phyloP scores from a whole-genome alignment of 805 yeast species.

The Yamadazyma sp. region DNA sequence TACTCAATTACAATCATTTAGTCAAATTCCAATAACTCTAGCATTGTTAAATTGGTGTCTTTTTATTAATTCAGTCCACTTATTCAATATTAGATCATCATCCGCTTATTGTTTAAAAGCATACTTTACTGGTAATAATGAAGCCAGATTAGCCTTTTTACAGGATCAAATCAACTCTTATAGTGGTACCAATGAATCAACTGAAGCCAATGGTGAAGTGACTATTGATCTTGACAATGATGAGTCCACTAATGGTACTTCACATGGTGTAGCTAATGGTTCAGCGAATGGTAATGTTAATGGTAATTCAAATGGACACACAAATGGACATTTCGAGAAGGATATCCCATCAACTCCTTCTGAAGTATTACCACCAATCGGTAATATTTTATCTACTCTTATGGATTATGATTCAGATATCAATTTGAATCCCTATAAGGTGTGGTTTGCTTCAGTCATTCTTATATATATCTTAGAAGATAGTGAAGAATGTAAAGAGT shows the following conservation, averaged over 20 bases:
- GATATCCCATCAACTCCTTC: no score
- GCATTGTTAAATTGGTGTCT: conserved; percentile 84
- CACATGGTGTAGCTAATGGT: background rate
- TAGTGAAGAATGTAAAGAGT: conserved; percentile 44
- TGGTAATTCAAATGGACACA: no score
- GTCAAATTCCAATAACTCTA: conserved; percentile 61
- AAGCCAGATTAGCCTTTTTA: conserved; percentile 60
- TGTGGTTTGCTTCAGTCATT: conserved; percentile 78
- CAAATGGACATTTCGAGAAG: conserved; percentile 3
- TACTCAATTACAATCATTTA: conserved; percentile 33
- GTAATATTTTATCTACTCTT: conserved; percentile 66
- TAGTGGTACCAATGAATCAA: conserved; percentile 11
- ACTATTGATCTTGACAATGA: conserved; percentile 1
- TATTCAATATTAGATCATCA: conserved; percentile 77
- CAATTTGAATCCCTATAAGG: conserved; percentile 78
- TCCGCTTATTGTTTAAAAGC: conserved; percentile 65
- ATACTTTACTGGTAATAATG: conserved; percentile 61
- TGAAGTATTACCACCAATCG: conserved; percentile 27
- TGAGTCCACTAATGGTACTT: conserved; percentile 1
- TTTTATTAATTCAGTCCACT: conserved; percentile 74
- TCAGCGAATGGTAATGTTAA: conserved; percentile 1
- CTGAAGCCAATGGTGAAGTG: conserved; percentile 11
- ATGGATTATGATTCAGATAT: conserved; percentile 66
- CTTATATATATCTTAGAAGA: conserved; percentile 62
- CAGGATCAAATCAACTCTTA: conserved; percentile 57